Evolutionary conservation across 2,329 filamentous ascomycete species (phyloP), one percentile per base, ranked within the genome.

Genomic region (Aspergillus transmontanensis): DNA sequence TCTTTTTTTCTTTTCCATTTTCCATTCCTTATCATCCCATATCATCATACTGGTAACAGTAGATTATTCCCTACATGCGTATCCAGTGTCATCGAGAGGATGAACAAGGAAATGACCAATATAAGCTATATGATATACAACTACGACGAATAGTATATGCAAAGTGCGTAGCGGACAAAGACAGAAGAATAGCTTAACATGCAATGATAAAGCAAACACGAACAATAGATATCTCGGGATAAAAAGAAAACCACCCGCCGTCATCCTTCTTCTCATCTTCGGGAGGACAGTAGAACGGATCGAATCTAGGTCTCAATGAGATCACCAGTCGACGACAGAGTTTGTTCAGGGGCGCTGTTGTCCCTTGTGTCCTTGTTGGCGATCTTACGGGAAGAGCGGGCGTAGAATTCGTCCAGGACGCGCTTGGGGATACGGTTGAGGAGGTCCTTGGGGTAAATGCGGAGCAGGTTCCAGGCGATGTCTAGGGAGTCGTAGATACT

Each of bases 361-460:
- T 83, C 81, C 61, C 78, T 76, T 6, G 81, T 82, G 69, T 83
- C 81, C 76, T 83, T 83, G 67, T 74, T 80, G 53, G 77, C 71
- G 23, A 75, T 70, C 72, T 83, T 83, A 60, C 79, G 73, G 19
- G 71, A 74, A 11, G 79, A 76, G 28, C 91, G 85, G 75, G 90
- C 87, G 80, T 94, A 95, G 83, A 88, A 95, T 79, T 94, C 91
- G 74, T 93, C 89, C 72, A 95, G 86, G 50, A 93, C 78, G 83
- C 93, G 93, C 83, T 88, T 88, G 64, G 92, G 92, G 75, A 95
- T 93, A 82, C 96, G 92, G 85, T 99, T 99, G 73, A 99, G 91
- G 71, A 97, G 83, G 74, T 99, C 95, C 88, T 96, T 97, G 80
- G 94, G 94, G 85, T 94, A 99, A 80, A 99, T 97, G 70, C 95